Percentiles rank a stretch among this genome's conserved stretches.
Evolutionary conservation across 345 rosid species (phyloP).

Genomic region (Eucalyptus caleyi): DNA sequence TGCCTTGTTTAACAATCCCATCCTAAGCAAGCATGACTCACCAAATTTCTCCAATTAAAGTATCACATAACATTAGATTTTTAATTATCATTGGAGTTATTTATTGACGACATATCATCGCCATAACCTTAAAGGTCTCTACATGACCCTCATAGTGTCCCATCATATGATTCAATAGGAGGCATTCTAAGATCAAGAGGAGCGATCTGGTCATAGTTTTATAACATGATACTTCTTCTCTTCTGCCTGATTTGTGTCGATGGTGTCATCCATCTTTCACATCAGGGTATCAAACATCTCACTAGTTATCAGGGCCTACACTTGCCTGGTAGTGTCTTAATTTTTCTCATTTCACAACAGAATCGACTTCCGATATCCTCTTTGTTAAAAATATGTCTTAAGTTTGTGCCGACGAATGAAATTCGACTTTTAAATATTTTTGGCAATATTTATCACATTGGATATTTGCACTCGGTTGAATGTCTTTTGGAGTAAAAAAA

Average conservation of each 20-base stretch:
- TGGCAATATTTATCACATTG: no score
- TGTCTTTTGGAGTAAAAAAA: no score
- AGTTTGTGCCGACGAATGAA: rapidly evolving
- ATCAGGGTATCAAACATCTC: not conserved
- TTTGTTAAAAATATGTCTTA: no score
- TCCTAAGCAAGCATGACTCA: not conserved
- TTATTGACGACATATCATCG: not conserved
- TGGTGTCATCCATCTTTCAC: not conserved
- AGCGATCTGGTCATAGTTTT: not conserved
- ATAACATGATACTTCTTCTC: not conserved
- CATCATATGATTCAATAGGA: not conserved
- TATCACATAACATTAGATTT: not conserved
- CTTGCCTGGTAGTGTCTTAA: not conserved
- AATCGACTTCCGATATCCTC: not conserved
- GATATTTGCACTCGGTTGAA: no score
- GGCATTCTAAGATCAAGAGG: not conserved
- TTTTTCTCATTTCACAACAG: rapidly evolving
- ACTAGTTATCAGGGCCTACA: not conserved
- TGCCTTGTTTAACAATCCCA: not conserved
- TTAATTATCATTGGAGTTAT: not conserved
- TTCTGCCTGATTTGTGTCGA: no score
- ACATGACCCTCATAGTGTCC: not conserved
- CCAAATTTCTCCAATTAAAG: no score
- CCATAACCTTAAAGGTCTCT: not conserved
- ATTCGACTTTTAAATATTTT: no score